Base-by-base conservation (phyloP, 345 rosid genomes). In the Syzygium aromaticum region DNA sequence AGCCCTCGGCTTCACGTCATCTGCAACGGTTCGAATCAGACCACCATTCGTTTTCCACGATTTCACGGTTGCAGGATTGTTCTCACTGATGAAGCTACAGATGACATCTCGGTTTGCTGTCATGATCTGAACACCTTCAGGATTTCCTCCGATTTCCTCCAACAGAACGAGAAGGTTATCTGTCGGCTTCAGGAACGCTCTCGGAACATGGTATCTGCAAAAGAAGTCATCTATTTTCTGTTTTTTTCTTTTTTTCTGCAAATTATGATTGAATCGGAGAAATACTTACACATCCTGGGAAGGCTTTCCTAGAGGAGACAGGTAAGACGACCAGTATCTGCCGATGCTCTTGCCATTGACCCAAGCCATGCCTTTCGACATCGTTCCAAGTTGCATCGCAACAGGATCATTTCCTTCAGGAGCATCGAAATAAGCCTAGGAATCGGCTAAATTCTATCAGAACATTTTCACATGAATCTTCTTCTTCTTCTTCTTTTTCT, bases 351-450 rank as follows among this genome's bases (percentile, higher is more conserved):
- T 87, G 21, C 95, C 93, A 25, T 92, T 93, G 88, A 92, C 52
- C 93, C 93, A 93, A 86, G 91, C 88, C 93, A 92, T 91, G 73
- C 95, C 94, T 86, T 93, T 92, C 5, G 77, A 78, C 94, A 92
- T 92, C 25, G 89, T 88, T 2, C 78, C 82, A 67, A 92, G 86
- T 49, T 85, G 43, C 10, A 92, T 88, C n/a, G 89, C 90, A 28
- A 93, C 90, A 1, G 93, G 94, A 25, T 90, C 73, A 27, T 89
- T 57, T 86, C 94, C 93, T 85, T 89, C 89, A 19, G 93, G 93
- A 33, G 88, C 91, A 84, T 91, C 90, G 53, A 93, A 92, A 67
- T 64, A 63, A 25, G 92, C 54, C 93, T 91, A 73, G 46, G 80
- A 38, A 73, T 73, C 25, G 49, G 80, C 49, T 73, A 73, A 38